phyloP scores from a whole-genome alignment of 2,329 filamentous ascomycete genomes.

The Penicillium decumbens region DNA sequence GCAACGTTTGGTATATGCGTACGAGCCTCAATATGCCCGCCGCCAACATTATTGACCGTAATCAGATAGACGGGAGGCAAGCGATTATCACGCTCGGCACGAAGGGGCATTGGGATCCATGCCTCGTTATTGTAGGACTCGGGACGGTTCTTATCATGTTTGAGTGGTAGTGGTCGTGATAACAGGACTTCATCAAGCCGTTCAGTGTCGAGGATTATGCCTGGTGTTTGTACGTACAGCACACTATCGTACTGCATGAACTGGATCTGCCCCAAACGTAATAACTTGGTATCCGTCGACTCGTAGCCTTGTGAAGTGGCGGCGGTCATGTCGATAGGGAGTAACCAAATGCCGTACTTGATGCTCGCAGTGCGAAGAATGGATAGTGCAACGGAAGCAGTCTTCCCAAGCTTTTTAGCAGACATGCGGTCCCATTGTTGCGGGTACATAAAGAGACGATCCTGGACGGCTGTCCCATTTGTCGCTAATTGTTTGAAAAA shows the following conservation, averaged over 20 bases:
- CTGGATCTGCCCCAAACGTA: slow-evolving; percentile 37
- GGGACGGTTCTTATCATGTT: slow-evolving; percentile 29
- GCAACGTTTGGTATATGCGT: slow-evolving; percentile 35
- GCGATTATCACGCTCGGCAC: slow-evolving; percentile 27
- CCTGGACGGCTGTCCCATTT: slow-evolving; percentile 34
- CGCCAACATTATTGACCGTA: slow-evolving; percentile 36
- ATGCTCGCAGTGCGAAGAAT: slow-evolving; percentile 38
- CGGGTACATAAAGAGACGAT: slow-evolving; percentile 46
- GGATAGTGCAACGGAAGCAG: slow-evolving; percentile 33
- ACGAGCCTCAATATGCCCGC: slow-evolving; percentile 33
- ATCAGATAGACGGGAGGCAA: slow-evolving; percentile 37
- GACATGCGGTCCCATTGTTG: slow-evolving; percentile 41
- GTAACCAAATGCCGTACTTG: slow-evolving; percentile 39
- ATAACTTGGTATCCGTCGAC: slow-evolving; percentile 35
- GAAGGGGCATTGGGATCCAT: slow-evolving; percentile 36
- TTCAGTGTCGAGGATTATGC: slow-evolving; percentile 36
- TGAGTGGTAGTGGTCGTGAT: slow-evolving; percentile 31
- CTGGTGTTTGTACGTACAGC: slow-evolving; percentile 42
- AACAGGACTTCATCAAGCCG: slow-evolving; percentile 40
- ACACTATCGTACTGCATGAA: slow-evolving; percentile 44
- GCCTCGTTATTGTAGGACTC: slow-evolving; percentile 39
- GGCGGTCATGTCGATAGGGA: slow-evolving; percentile 39
- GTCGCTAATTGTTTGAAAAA: slow-evolving; percentile 41
- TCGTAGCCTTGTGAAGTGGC: slow-evolving; percentile 31
- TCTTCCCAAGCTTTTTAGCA: slow-evolving; percentile 20